These are phyloP conservation scores for Parathielavia appendiculata DNA, from an alignment of 495 filamentous ascomycete genomes.

Conservation along the genomic window DNA sequence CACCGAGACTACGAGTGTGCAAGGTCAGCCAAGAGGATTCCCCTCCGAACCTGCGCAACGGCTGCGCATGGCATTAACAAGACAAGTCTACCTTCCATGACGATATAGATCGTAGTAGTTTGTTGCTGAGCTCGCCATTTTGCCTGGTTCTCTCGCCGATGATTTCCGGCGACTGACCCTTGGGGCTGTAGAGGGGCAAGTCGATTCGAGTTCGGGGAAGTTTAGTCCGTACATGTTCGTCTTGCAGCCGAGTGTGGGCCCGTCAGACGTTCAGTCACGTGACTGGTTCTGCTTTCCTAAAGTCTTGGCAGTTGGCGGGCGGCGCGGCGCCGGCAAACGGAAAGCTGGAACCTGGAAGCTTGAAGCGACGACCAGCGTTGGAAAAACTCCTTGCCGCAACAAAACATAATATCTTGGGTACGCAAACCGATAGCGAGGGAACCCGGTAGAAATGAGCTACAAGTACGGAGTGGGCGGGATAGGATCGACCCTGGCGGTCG, in stretches of 20 bases:
- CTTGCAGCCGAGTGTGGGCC: background rate
- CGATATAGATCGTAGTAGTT: slow-evolving; percentile 95
- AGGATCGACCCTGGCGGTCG: slow-evolving; percentile 65
- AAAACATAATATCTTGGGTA: background rate
- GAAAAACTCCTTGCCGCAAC: background rate
- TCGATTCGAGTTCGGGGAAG: background rate
- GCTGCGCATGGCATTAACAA: background rate
- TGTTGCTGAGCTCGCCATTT: slow-evolving; percentile 33
- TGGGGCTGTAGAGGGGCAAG: slow-evolving; percentile 11
- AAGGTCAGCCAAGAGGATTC: slow-evolving; percentile 14
- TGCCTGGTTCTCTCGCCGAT: slow-evolving; percentile 14
- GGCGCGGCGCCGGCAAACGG: background rate
- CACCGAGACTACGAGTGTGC: slow-evolving; percentile 66
- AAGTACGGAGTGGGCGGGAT: slow-evolving; percentile 66
- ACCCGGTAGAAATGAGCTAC: slow-evolving; percentile 48
- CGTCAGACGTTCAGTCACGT: slow-evolving; percentile 7
- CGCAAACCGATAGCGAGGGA: background rate
- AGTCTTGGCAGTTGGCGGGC: slow-evolving; percentile 21
- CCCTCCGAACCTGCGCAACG: background rate
- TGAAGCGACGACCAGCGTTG: background rate
- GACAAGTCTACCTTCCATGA: slow-evolving; percentile 74
- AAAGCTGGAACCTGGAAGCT: slow-evolving; percentile 9
- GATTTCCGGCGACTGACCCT: slow-evolving; percentile 7
- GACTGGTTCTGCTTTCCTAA: background rate
- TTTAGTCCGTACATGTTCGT: background rate